Conservation (phyloP, 2,329 filamentous ascomycete species). For the Cercospora sp. region DNA sequence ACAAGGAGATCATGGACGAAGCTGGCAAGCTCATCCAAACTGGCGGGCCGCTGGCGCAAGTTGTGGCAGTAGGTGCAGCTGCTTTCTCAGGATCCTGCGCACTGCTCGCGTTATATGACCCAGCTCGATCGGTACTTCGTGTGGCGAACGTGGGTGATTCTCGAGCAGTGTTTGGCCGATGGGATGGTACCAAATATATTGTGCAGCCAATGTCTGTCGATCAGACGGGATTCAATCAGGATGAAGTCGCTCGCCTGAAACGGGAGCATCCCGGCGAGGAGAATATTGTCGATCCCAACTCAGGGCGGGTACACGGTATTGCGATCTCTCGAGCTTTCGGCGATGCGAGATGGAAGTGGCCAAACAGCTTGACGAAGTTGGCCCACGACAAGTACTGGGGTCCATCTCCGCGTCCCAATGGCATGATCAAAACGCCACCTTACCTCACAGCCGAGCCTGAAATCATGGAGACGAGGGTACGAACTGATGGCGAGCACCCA, state of each 20-base stretch:
- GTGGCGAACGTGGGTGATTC: constrained; percentile 69
- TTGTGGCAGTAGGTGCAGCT: constrained; percentile 36
- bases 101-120: constrained; percentile 63
- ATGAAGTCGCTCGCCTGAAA: constrained; percentile 58
- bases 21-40: constrained; percentile 26
- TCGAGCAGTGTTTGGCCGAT: constrained; percentile 62
- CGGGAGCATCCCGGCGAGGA: constrained; percentile 66
- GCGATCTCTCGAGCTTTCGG: constrained; percentile 68
- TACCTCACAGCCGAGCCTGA: constrained; percentile 69
- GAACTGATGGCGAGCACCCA: constrained; percentile 42
- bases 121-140: constrained; percentile 53
- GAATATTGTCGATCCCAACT: constrained; percentile 53
- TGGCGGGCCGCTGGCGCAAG: constrained; percentile 21
- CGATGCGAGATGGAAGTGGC: constrained; percentile 68
- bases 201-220: constrained; percentile 60
- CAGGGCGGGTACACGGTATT: constrained; percentile 62
- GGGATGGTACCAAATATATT: constrained; percentile 52
- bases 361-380: constrained; percentile 49
- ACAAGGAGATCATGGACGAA: constrained; percentile 40
- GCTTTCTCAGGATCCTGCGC: constrained; percentile 62
- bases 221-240: constrained; percentile 64
- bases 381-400: constrained; percentile 53
- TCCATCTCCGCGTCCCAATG: constrained; percentile 47
- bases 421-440: constrained; percentile 55
- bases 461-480: constrained; percentile 58